phyloP scores from a whole-genome alignment of 2,329 filamentous ascomycete species.

The Fusarium ambrosium region DNA sequence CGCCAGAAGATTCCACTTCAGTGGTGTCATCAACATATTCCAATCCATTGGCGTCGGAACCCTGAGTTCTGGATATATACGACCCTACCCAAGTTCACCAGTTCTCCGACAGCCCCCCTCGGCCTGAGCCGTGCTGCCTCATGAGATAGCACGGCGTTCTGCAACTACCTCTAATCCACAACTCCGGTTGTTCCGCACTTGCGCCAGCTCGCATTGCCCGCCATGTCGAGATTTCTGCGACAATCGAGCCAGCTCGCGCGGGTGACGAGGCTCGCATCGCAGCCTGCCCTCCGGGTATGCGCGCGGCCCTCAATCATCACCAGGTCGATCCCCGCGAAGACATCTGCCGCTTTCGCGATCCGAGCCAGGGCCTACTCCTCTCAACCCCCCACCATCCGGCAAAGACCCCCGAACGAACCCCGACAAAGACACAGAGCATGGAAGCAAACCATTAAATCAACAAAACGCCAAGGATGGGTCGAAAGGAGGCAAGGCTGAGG shows the following conservation, averaged over 20 bases:
- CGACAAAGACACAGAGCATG: slow-evolving; percentile 45
- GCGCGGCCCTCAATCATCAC: slow-evolving; percentile 52
- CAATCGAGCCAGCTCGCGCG: slow-evolving; percentile 76
- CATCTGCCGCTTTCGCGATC: slow-evolving; percentile 46
- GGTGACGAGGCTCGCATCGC: slow-evolving; percentile 69
- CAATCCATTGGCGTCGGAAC: slow-evolving; percentile 39
- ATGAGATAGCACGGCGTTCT: slow-evolving; percentile 51
- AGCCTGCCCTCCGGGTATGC: slow-evolving; percentile 63
- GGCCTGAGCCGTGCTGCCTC: slow-evolving; percentile 44
- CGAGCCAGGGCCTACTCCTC: slow-evolving; percentile 56
- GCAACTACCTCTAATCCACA: slow-evolving; percentile 37
- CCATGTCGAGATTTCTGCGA: slow-evolving; percentile 77
- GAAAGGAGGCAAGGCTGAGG: slow-evolving; percentile 39
- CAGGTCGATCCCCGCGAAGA: slow-evolving; percentile 47
- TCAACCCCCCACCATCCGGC: slow-evolving; percentile 55
- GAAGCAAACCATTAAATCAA: slow-evolving; percentile 31
- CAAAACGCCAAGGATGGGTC: slow-evolving; percentile 32
- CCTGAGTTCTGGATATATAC: slow-evolving; percentile 32
- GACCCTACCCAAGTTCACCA: slow-evolving; percentile 16
- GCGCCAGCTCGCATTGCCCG: slow-evolving; percentile 48
- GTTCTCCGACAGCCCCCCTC: slow-evolving; percentile 10
- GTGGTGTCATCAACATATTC: slow-evolving; percentile 49
- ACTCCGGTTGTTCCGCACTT: slow-evolving; percentile 53
- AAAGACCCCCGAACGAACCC: slow-evolving; percentile 49
- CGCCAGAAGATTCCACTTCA: slow-evolving; percentile 45